These are phyloP conservation scores for Xylariaceae sp. DNA, from an alignment of 2,329 filamentous ascomycete species.

Conservation along the genomic window DNA sequence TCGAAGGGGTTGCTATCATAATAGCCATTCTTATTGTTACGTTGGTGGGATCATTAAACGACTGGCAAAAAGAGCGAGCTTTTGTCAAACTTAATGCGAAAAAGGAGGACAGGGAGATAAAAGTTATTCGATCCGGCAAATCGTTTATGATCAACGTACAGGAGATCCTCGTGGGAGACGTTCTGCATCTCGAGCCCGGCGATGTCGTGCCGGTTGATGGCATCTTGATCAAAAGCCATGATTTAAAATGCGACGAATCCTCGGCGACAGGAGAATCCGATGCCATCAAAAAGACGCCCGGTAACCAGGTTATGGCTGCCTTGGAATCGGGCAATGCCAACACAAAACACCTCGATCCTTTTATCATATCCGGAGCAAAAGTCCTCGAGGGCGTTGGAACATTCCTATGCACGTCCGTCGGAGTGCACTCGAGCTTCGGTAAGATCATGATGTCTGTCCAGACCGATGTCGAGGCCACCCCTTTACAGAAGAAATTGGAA, in stretches of 20 bases:
- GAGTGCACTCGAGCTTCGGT: constrained; percentile 51
- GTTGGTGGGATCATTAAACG: constrained; percentile 55
- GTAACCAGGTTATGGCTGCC: constrained; percentile 53
- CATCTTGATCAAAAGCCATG: constrained; percentile 59
- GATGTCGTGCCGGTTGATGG: constrained; percentile 65
- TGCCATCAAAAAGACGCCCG: constrained; percentile 60
- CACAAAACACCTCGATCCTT: constrained; percentile 55
- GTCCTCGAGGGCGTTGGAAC: constrained; percentile 52
- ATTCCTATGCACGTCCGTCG: constrained; percentile 52
- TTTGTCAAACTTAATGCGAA: constrained; percentile 55
- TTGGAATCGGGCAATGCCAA: constrained; percentile 48
- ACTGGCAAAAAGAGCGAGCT: constrained; percentile 60
- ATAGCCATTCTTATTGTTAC: constrained; percentile 60
- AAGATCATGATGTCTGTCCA: constrained; percentile 54
- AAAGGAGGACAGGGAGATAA: constrained; percentile 60
- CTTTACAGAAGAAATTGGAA: constrained; percentile 51
- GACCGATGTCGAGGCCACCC: constrained; percentile 49
- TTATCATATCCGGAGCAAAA: constrained; percentile 57
- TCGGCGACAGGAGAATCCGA: constrained; percentile 68
- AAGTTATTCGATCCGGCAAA: constrained; percentile 61
- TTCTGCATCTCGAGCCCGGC: constrained; percentile 63
- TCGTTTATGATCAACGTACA: constrained; percentile 56
- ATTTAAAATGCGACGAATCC: constrained; percentile 65
- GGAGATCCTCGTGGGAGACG: constrained; percentile 62
- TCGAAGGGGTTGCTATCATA: constrained; percentile 60